Evolutionary conservation across 495 filamentous ascomycete genomes (phyloP).

Genomic region (Aspergillus saccharolyticus): DNA sequence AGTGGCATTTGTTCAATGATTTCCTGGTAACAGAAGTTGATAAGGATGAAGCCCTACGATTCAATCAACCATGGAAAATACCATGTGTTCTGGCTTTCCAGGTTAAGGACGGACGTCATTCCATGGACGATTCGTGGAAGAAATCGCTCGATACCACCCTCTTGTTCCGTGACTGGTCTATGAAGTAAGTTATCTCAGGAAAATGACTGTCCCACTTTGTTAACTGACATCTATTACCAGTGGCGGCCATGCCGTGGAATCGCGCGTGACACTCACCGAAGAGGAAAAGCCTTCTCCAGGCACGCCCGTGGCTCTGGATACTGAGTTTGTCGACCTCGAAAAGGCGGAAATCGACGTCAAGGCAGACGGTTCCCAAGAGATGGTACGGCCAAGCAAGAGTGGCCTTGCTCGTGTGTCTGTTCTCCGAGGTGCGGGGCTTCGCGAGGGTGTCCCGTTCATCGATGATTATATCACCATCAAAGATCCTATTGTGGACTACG

Average conservation of each 20-base stretch:
- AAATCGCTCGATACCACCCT: constrained; percentile 72
- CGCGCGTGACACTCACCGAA: constrained; percentile 54
- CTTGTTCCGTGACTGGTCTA: constrained; percentile 67
- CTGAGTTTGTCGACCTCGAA: constrained; percentile 89
- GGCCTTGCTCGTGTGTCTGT: constrained; percentile 87
- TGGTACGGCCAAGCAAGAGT: constrained; percentile 75
- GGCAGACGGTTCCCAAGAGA: constrained; percentile 80
- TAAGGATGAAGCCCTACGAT: constrained; percentile 76
- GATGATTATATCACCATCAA: constrained; percentile 93
- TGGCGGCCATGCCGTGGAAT: constrained; percentile 36
- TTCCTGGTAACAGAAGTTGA: constrained; percentile 82
- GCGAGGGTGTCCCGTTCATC: constrained; percentile 82
- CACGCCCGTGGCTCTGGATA: constrained; percentile 83
- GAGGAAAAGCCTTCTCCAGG: constrained; percentile 63
- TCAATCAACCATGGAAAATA: constrained; percentile 84
- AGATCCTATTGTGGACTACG: constrained; percentile 91
- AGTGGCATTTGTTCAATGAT: constrained; percentile 97
- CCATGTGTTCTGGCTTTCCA: constrained; percentile 86
- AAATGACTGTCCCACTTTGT: not conserved
- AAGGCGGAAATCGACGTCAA: constrained; percentile 90
- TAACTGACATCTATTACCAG: constrained; percentile 11
- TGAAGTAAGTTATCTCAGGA: constrained; percentile 46
- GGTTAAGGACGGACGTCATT: constrained; percentile 64
- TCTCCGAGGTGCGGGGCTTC: constrained; percentile 66
- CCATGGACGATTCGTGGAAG: constrained; percentile 82